phyloP scores from a whole-genome alignment of 2,329 filamentous ascomycete genomes.

The Xylaria sp. region DNA sequence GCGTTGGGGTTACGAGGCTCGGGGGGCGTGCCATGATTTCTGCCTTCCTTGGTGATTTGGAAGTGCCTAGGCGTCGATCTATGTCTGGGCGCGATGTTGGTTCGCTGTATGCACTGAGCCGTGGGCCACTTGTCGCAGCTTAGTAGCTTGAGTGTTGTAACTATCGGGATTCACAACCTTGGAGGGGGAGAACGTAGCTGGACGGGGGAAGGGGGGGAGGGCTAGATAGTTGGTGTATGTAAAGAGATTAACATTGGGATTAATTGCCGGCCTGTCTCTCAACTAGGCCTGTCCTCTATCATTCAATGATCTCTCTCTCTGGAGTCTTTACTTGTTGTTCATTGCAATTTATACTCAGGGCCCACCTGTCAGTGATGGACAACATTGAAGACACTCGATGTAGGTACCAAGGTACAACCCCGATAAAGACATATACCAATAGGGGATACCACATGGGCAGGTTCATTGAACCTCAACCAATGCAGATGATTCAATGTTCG shows the following conservation, averaged over 20 bases:
- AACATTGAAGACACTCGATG: no score
- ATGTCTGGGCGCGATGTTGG: not conserved
- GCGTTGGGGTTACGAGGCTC: conserved; percentile 44
- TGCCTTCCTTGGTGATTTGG: not conserved
- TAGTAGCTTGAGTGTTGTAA: not conserved
- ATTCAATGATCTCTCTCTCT: not conserved
- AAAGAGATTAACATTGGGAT: not conserved
- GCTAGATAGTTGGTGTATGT: not conserved
- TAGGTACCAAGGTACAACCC: no score
- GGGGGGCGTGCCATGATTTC: conserved; percentile 21
- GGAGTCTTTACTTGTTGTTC: no score
- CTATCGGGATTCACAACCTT: not conserved
- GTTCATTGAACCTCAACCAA: no score
- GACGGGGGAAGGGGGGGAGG: no score
- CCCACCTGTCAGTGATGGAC: no score
- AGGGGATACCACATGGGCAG: no score
- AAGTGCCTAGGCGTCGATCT: not conserved
- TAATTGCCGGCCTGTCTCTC: not conserved
- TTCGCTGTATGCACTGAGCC: not conserved
- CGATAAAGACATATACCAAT: no score
- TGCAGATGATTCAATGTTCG: no score
- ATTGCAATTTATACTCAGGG: no score
- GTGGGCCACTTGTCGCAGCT: not conserved
- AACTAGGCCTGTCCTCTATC: not conserved
- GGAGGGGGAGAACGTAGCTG: not conserved